Evolutionary conservation across 176 grass and related monocot genomes (phyloP).

Genomic region (Bolboschoenus planiculmis): DNA sequence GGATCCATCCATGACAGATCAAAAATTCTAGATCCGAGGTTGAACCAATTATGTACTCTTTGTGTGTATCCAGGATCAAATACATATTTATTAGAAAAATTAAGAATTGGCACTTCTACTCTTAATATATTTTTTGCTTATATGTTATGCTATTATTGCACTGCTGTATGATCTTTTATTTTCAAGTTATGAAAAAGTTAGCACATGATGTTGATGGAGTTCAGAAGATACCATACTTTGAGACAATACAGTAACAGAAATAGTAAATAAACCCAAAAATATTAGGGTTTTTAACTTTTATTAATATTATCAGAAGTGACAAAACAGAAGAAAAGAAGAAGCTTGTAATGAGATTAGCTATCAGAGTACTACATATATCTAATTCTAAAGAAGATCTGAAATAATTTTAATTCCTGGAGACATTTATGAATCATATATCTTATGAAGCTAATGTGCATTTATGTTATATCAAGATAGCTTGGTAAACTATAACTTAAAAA

Average conservation of each 20-base stretch:
- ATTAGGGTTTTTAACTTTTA: too few species aligned
- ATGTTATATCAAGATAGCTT: too few species aligned
- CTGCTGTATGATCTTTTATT: neutral
- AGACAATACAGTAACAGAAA: neutral
- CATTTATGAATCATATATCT: too few species aligned
- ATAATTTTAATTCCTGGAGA: too few species aligned
- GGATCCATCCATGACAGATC: too few species aligned
- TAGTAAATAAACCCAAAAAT: neutral
- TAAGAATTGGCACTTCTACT: neutral
- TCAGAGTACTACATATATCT: too few species aligned
- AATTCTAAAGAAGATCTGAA: too few species aligned
- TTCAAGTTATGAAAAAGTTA: neutral
- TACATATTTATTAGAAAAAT: neutral
- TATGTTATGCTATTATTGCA: neutral
- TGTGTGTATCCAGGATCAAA: neutral
- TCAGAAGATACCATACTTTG: neutral
- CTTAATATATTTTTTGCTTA: neutral
- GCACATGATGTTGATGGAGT: neutral
- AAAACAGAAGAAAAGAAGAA: neutral
- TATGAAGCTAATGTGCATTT: too few species aligned
- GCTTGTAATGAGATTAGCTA: too few species aligned
- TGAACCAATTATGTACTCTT: too few species aligned
- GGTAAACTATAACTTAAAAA: too few species aligned
- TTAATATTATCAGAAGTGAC: neutral
- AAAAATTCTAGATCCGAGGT: too few species aligned